These are phyloP conservation scores for Salix purpurea DNA, from an alignment of 345 rosid genomes.

Conservation along the genomic window DNA sequence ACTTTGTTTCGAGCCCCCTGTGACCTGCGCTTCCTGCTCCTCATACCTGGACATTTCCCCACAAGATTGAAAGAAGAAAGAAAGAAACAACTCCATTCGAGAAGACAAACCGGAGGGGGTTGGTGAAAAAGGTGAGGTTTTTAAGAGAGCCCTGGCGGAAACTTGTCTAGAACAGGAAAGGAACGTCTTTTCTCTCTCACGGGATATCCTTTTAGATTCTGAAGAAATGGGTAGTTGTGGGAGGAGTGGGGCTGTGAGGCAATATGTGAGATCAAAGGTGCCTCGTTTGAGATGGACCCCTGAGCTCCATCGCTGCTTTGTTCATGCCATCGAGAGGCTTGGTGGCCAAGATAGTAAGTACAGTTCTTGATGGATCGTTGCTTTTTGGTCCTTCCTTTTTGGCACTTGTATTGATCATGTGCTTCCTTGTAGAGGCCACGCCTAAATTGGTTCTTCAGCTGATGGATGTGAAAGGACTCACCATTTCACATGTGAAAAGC, in stretches of 20 bases:
- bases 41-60: constrained; percentile 13
- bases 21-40: constrained; percentile 7
- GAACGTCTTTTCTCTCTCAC: not conserved
- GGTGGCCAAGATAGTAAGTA: constrained; percentile 82
- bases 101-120: not conserved
- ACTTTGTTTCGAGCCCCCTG: not conserved
- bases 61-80: not conserved
- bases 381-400: not conserved
- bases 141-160: not conserved
- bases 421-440: constrained; percentile 59
- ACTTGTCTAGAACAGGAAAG: not conserved
- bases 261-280: constrained; percentile 80
- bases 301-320: constrained; percentile 86
- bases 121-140: not conserved
- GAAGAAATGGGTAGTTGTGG: constrained; percentile 61
- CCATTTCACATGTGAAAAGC: constrained; percentile 96
- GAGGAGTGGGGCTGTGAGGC: constrained; percentile 77
- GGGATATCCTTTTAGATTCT: constrained; percentile 15
- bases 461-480: constrained; percentile 96
- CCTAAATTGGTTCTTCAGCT: constrained; percentile 95
- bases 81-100: not conserved
- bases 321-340: constrained; percentile 80
- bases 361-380: not conserved
- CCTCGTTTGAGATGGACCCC: constrained; percentile 98
- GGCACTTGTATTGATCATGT: not conserved